These are phyloP conservation scores for Hippophae gyantsensis DNA, from an alignment of 306 rosid genomes.

Conservation along the genomic window DNA sequence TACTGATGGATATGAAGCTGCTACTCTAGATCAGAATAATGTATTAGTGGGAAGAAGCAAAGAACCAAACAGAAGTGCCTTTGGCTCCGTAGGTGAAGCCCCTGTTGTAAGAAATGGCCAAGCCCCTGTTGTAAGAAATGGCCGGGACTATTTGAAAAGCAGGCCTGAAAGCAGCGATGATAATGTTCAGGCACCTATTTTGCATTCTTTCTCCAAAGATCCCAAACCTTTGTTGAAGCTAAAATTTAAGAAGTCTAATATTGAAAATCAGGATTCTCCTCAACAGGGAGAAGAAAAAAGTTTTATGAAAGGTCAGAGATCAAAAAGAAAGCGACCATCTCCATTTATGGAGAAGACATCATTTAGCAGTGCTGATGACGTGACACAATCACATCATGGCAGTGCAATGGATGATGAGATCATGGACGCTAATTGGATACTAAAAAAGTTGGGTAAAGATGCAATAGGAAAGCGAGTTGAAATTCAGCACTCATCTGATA, in stretches of 20 bases:
- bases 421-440: slow-evolving; percentile 93
- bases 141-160: slow-evolving; percentile 36
- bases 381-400: slow-evolving; percentile 38
- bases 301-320: slow-evolving; percentile 82
- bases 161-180: slow-evolving; percentile 41
- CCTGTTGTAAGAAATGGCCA: slow-evolving; percentile 35
- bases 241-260: slow-evolving; percentile 67
- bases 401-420: slow-evolving; percentile 68
- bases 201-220: slow-evolving; percentile 61
- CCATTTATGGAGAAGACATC: slow-evolving; percentile 52
- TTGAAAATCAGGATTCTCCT: slow-evolving; percentile 55
- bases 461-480: slow-evolving; percentile 96
- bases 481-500: slow-evolving; percentile 77
- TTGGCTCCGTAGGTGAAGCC: slow-evolving; percentile 22
- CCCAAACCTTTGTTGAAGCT: slow-evolving; percentile 64
- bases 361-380: slow-evolving; percentile 39
- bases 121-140: slow-evolving; percentile 31
- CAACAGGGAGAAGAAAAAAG: slow-evolving; percentile 67
- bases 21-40: slow-evolving; percentile 26
- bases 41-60: slow-evolving; percentile 27
- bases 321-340: slow-evolving; percentile 87
- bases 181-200: slow-evolving; percentile 30
- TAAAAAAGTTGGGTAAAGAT: slow-evolving; percentile 88
- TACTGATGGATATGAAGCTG: slow-evolving; percentile 38
- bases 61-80: slow-evolving; percentile 33